Conservation (phyloP, 2,329 filamentous ascomycete genomes). For the Hypoxylon sp. region DNA sequence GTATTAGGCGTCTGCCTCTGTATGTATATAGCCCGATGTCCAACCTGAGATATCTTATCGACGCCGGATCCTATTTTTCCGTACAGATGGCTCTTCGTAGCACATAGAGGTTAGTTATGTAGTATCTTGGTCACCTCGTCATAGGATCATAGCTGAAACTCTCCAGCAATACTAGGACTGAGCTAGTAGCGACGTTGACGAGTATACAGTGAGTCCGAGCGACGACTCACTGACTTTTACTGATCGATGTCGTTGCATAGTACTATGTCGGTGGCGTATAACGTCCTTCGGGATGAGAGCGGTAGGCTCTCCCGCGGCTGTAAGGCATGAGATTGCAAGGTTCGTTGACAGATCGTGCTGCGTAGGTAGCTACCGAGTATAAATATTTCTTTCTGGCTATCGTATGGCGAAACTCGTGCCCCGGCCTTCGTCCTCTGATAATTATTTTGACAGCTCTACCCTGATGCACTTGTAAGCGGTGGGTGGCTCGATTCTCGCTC, state of each 20-base stretch:
- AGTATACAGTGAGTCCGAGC: background rate
- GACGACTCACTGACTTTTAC: background rate
- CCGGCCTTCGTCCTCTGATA: background rate
- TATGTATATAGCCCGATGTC: background rate
- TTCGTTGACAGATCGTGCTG: background rate
- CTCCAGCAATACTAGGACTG: background rate
- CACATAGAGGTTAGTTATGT: background rate
- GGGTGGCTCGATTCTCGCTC: background rate
- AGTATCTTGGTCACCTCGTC: background rate
- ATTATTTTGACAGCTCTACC: background rate
- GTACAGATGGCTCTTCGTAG: background rate
- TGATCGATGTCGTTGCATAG: background rate
- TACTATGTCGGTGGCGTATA: background rate
- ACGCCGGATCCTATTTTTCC: background rate
- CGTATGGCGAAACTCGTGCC: background rate
- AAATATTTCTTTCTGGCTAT: background rate
- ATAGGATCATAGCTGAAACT: background rate
- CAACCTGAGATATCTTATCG: background rate
- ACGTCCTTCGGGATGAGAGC: background rate
- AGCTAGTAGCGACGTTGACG: background rate
- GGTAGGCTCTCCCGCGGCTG: background rate
- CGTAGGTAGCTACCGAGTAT: background rate
- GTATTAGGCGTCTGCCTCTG: background rate
- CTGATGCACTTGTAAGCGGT: background rate
- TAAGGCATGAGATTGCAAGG: background rate